Evolutionary conservation across 225 moss, liverwort and hornwort species (phyloP), one percentile per base, ranked within the genome.

Genomic region (Ulota crispa): DNA sequence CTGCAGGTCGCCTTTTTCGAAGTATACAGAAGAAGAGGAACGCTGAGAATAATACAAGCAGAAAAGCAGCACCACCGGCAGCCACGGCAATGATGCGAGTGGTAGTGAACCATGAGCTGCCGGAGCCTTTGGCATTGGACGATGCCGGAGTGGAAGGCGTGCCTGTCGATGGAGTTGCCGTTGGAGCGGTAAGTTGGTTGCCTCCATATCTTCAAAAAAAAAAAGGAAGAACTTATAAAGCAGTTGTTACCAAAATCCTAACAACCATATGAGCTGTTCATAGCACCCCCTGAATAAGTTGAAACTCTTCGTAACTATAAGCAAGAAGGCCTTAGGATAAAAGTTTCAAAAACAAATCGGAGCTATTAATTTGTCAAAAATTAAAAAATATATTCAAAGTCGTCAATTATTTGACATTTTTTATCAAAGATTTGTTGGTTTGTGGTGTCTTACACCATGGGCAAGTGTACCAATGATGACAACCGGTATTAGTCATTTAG

Each of bases 191-290:
- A 3, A 92, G 63, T 30, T 2, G 37, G 78, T 92, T 93, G 14
- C 90, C 92, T 39, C 74, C 59, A 47, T 83, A 85, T 72, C 93
- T 93, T 74, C 52, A 77, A 27, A 56, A 68, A 6, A 31, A 36
- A 27, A 31, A 55, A n/a, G n/a, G 21, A 31, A 65, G 2, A 78
- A 60, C 5, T 13, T 11, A 0, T 1, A 14, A 27, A 27, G 20
- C 4, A 19, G 19, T 64, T 18, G 2, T 32, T 19, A 47, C n/a
- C 24, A 6, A 1, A 74, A 50, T 4, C 12, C 42, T 42, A 42
- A 42, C 42, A 42, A 42, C 1, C 41, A 39, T 8, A 39, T 41
- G 41, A 41, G 41, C 41, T 41, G 10, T 41, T 41, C 41, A 42
- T 43, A 43, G 43, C 13, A 43, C 43, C 43, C 43, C 11, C 43